These are phyloP conservation scores for Breynia disticha DNA, from an alignment of 441 rosid species.

Conservation along the genomic window DNA sequence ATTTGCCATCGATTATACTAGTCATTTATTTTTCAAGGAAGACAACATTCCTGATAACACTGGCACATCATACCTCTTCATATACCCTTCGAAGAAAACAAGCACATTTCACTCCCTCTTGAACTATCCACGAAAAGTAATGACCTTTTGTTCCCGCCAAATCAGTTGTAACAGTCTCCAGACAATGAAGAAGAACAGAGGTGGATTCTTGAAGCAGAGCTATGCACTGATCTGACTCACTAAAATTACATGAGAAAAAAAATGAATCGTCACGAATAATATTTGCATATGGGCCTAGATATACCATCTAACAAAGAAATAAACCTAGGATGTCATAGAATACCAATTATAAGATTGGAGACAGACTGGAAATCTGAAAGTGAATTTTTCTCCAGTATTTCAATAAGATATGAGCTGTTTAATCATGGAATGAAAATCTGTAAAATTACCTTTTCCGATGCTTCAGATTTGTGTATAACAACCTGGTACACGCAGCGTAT, in stretches of 20 bases:
- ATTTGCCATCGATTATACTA: background rate
- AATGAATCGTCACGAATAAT: background rate
- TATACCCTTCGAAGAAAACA: conserved; percentile 78
- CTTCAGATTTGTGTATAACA: conserved; percentile 64
- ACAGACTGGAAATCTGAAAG: too few relatives aligned
- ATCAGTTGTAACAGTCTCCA: conserved; percentile 49
- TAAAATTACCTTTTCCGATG: conserved; percentile 60
- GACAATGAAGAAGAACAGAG: conserved; percentile 53
- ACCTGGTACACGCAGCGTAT: conserved; percentile 27
- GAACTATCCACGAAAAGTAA: conserved; percentile 39
- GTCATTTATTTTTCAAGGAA: conserved; percentile 1
- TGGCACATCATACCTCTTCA: conserved; percentile 60
- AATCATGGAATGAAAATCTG: background rate
- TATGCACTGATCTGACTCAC: conserved; percentile 59
- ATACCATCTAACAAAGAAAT: conserved; percentile 1
- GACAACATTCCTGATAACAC: conserved; percentile 3
- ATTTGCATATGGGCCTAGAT: too few relatives aligned
- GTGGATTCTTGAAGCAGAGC: conserved; percentile 70
- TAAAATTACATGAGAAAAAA: conserved; percentile 23
- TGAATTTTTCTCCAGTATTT: too few relatives aligned
- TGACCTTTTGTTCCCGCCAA: conserved; percentile 23
- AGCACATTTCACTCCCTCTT: conserved; percentile 71
- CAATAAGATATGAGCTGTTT: background rate
- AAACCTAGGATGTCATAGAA: too few relatives aligned
- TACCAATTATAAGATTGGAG: too few relatives aligned